A percentile compares a stretch with the other conserved stretches of the same genome.
phyloP scores from a whole-genome alignment of 495 filamentous ascomycete species.

The Xylaria palmicola region DNA sequence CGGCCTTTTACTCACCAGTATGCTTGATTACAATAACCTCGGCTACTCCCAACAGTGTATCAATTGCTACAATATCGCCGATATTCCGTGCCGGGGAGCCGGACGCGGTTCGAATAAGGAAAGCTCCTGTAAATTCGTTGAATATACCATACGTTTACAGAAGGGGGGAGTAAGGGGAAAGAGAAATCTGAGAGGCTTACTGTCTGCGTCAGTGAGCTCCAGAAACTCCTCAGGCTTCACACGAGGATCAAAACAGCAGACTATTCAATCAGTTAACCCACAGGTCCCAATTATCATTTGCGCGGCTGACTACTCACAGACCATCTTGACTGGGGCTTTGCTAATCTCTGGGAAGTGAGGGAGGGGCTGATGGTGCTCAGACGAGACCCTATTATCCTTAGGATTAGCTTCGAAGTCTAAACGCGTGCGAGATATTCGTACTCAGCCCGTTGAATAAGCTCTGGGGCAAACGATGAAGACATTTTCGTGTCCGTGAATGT shows the following conservation, averaged over 20 bases:
- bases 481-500: background rate
- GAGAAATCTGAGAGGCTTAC: background rate
- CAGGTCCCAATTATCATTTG: background rate
- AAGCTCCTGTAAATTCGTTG: background rate
- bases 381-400: background rate
- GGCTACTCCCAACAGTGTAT: background rate
- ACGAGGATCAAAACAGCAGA: constrained; percentile 6
- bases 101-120: constrained; percentile 3
- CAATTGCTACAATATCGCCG: background rate
- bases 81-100: constrained; percentile 4
- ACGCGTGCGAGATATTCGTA: background rate
- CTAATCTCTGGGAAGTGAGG: background rate
- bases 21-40: constrained; percentile 1
- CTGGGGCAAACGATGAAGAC: background rate
- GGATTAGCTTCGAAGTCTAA: background rate
- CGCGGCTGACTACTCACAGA: background rate
- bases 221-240: background rate
- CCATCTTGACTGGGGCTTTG: background rate
- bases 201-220: background rate
- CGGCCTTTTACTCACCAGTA: background rate
- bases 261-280: background rate
- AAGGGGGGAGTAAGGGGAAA: background rate
- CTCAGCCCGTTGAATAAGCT: constrained; percentile 3
- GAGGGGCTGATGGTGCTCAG: background rate
- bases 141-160: background rate